These are phyloP conservation scores for Hanseniaspora uvarum DNA, from an alignment of 1,139 yeast genomes.

Conservation along the genomic window DNA sequence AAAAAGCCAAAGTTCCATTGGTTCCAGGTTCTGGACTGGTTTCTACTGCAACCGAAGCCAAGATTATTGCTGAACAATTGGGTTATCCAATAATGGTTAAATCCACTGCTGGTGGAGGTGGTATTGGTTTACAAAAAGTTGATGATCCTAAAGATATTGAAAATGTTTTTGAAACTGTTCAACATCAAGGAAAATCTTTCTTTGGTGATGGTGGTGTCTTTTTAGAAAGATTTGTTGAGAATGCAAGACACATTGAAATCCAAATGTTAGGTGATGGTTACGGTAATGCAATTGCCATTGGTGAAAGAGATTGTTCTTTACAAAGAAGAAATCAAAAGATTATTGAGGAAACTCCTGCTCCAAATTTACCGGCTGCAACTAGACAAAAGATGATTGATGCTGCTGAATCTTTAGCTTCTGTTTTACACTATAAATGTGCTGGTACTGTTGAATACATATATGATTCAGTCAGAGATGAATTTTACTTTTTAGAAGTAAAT, in stretches of 20 bases:
- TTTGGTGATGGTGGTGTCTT: constrained; percentile 95
- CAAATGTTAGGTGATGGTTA: constrained; percentile 94
- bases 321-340: constrained; percentile 95
- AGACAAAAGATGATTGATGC: constrained; percentile 68
- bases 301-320: constrained; percentile 94
- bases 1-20: constrained; percentile 77
- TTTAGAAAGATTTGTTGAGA: constrained; percentile 83
- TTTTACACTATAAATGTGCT: constrained; percentile 85
- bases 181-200: constrained; percentile 84
- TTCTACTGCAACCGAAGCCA: constrained; percentile 60
- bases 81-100: constrained; percentile 93
- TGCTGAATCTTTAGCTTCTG: constrained; percentile 68
- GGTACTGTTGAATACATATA: constrained; percentile 96
- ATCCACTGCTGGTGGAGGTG: constrained; percentile 98
- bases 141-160: constrained; percentile 70
- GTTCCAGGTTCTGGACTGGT: constrained; percentile 91
- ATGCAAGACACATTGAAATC: constrained; percentile 91
- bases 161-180: constrained; percentile 77
- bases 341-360: constrained; percentile 97
- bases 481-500: constrained; percentile 89
- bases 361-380: constrained; percentile 72
- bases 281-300: constrained; percentile 84
- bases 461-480: constrained; percentile 73
- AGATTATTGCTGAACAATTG: constrained; percentile 60
- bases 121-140: constrained; percentile 91